These are phyloP conservation scores for Ceratocystis papillata DNA, from an alignment of 2,329 filamentous ascomycete species.

Conservation along the genomic window DNA sequence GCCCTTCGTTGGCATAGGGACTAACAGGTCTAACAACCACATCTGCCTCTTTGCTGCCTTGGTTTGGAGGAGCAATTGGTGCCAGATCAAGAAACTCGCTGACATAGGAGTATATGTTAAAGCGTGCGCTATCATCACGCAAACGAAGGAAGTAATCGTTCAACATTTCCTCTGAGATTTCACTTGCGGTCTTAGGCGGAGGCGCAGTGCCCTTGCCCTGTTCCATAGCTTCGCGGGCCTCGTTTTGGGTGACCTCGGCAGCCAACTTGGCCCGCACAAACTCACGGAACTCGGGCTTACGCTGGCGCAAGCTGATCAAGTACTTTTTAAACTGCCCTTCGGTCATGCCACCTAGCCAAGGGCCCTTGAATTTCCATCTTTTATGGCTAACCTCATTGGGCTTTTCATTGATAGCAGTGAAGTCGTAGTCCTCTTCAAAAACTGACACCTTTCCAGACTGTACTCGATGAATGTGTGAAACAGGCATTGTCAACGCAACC, in stretches of 20 bases:
- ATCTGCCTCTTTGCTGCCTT: conserved; percentile 25
- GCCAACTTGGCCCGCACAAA: conserved; percentile 44
- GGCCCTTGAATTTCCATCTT: conserved; percentile 57
- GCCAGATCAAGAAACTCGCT: conserved; percentile 53
- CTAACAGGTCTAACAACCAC: conserved; percentile 27
- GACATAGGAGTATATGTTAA: conserved; percentile 43
- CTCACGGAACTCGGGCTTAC: conserved; percentile 44
- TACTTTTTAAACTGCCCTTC: conserved; percentile 50
- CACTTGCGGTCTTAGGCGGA: conserved; percentile 28
- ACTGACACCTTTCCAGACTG: conserved; percentile 31
- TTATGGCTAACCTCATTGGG: conserved; percentile 34
- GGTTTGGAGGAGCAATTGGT: conserved; percentile 35
- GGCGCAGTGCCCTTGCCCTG: conserved; percentile 30
- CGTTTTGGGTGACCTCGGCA: conserved; percentile 35
- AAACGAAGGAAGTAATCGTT: conserved; percentile 43
- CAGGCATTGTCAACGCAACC: conserved; percentile 54
- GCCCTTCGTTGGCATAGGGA: conserved; percentile 44
- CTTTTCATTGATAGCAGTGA: conserved; percentile 36
- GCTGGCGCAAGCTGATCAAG: conserved; percentile 42
- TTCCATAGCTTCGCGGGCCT: conserved; percentile 34
- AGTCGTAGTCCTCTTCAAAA: conserved; percentile 49
- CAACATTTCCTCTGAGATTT: conserved; percentile 44
- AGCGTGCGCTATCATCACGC: conserved; percentile 38
- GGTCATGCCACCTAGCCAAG: conserved; percentile 54
- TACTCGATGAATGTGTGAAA: conserved; percentile 26